Evolutionary conservation across 1,284 basidiomycete genomes (phyloP), one percentile per base, ranked within the genome.

Genomic region (Trametes hirsuta): DNA sequence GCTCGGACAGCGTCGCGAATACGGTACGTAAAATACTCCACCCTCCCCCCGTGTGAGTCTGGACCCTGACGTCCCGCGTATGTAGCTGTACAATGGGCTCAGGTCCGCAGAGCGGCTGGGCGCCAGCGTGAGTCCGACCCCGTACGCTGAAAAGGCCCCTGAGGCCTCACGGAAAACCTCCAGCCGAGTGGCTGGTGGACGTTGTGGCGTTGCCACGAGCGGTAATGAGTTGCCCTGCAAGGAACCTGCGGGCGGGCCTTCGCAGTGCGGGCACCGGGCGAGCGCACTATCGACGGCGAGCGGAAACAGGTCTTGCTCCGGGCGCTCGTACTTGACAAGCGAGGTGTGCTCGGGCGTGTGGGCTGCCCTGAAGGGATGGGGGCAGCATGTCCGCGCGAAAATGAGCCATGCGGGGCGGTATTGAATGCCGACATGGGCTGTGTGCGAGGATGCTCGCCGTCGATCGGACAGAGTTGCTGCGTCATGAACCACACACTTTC

Each of bases 301-400:
- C 25, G 53, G 58, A 50, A 55, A 55, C 55, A 52, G 61, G 53
- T 52, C 61, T 15, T 55, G 53, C 12, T 52, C 49, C 15, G 45
- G 58, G 55, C 55, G 61, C 55, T 65, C 64, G 36, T 55, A 61
- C 35, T 44, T 51, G 30, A 34, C 61, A 9, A 54, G 53, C 45
- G 55, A 63, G 37, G 54, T 57, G 50, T 65, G 61, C 42, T 48
- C 21, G 8, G 55, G 61, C 49, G 55, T 65, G 61, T 65, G 61
- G 61, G 58, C 44, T 51, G 64, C 61, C 40, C 34, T 65, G 58
- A 65, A 65, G 51, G 47, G 55, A 58, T 55, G 62, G 49, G 64
- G 61, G 36, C 50, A 63, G 60, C 61, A 61, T 61, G 59, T 65
- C 53, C 64, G 64, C 53, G 64, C 59, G 25, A 65, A 61, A 58